A percentile compares a stretch with the other conserved stretches of the same genome.
These are phyloP conservation scores for Mucor circinelloides DNA, from an alignment of 371 early-diverging fungal species.

Conservation along the genomic window DNA sequence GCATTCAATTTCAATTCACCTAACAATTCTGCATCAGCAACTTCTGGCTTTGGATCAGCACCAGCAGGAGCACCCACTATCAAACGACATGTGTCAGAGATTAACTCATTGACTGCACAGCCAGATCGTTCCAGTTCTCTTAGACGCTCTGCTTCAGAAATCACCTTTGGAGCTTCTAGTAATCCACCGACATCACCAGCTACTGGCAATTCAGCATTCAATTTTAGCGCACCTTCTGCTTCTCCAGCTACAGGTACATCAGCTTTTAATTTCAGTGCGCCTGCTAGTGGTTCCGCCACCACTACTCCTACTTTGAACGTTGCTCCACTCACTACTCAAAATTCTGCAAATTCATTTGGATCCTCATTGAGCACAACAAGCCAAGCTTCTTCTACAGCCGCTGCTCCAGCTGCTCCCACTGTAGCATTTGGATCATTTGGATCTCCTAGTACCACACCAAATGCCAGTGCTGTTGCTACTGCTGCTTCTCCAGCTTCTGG, in stretches of 20 bases:
- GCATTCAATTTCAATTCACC: constrained; percentile 11
- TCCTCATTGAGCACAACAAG: not conserved
- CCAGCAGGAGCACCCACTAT: not conserved
- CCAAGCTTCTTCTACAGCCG: not conserved
- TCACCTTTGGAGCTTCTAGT: not conserved
- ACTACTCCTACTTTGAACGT: not conserved
- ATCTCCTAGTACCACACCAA: not conserved
- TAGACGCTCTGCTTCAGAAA: constrained; percentile 11
- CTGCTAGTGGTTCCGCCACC: not conserved
- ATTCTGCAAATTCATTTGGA: not conserved
- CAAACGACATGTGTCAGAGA: constrained; percentile 9
- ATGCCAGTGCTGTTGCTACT: not conserved
- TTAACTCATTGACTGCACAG: not conserved
- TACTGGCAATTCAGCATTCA: not conserved
- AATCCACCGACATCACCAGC: not conserved
- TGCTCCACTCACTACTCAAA: not conserved
- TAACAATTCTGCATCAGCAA: not conserved
- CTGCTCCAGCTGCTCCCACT: not conserved
- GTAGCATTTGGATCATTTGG: not conserved
- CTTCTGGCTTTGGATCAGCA: not conserved
- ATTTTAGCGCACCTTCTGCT: not conserved
- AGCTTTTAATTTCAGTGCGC: constrained; percentile 1
- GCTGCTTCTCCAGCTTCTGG: not conserved
- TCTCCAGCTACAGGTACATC: not conserved
- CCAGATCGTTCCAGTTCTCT: constrained; percentile 1